Evolutionary conservation across 2,329 filamentous ascomycete genomes (phyloP).

Genomic region (Penicillium verrucosum): DNA sequence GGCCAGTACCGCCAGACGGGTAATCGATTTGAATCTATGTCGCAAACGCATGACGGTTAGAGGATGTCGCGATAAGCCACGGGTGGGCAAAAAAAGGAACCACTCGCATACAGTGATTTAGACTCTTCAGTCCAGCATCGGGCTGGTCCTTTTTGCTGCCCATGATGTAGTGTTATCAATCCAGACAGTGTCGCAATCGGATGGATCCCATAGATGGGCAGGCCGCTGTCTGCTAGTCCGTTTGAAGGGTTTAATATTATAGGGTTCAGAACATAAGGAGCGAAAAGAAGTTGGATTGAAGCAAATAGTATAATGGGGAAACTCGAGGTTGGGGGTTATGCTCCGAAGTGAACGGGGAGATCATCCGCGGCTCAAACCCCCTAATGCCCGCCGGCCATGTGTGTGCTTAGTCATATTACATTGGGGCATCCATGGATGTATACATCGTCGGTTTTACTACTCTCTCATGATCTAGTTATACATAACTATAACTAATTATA

Average conservation of each 20-base stretch:
- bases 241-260: conserved; percentile 1
- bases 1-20: conserved; percentile 84
- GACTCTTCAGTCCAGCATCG: conserved; percentile 70
- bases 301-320: background rate
- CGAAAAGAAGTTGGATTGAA: conserved; percentile 19
- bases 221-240: conserved; percentile 19
- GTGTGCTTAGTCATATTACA: conserved; percentile 22
- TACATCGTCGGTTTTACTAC: background rate
- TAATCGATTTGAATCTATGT: conserved; percentile 72
- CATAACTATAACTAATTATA: background rate
- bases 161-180: conserved; percentile 35
- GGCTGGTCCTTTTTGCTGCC: conserved; percentile 37
- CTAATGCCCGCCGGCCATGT: conserved; percentile 16
- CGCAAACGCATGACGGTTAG: conserved; percentile 14
- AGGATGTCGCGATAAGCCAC: background rate
- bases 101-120: conserved; percentile 64
- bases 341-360: background rate
- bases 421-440: background rate
- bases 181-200: conserved; percentile 13
- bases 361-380: conserved; percentile 19
- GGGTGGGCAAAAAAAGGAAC: background rate
- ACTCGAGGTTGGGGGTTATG: background rate
- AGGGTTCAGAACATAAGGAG: conserved; percentile 21
- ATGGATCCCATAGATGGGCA: conserved; percentile 26
- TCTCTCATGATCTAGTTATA: background rate